Conservation (phyloP, 2,329 filamentous ascomycete species). For the Neonectria sp. region DNA sequence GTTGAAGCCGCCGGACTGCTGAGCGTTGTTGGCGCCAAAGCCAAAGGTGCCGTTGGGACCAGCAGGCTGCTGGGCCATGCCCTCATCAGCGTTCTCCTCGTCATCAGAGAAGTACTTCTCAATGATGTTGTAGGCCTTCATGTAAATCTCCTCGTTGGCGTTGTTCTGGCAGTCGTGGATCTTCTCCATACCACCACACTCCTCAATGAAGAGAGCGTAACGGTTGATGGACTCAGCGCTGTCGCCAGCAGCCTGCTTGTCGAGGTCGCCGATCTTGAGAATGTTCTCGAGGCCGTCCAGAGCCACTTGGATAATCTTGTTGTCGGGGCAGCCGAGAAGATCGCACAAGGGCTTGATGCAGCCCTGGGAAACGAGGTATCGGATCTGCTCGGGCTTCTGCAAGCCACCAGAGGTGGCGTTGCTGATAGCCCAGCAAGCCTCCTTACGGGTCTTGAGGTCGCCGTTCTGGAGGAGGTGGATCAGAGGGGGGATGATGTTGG, state of each 20-base stretch:
- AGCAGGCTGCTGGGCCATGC: constrained; percentile 76
- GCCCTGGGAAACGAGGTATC: constrained; percentile 92
- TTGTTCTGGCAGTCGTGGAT: constrained; percentile 99
- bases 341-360: constrained; percentile 99
- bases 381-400: constrained; percentile 98
- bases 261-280: constrained; percentile 98
- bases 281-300: constrained; percentile 99
- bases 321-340: constrained; percentile 94
- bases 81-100: constrained; percentile 91
- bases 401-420: constrained; percentile 98
- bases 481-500: constrained; percentile 95
- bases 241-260: constrained; percentile 89
- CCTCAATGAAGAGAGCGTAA: constrained; percentile 98
- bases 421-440: constrained; percentile 99
- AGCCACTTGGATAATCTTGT: constrained; percentile 99
- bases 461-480: constrained; percentile 97
- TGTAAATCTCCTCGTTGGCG: constrained; percentile 99
- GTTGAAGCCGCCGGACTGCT: constrained; percentile 89
- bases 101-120: constrained; percentile 99
- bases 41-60: constrained; percentile 82
- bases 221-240: constrained; percentile 89
- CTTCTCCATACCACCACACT: constrained; percentile 99
- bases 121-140: constrained; percentile 99
- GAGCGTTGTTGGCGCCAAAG: constrained; percentile 76
- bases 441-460: constrained; percentile 98